Percentiles rank a stretch among this genome's conserved stretches.
Evolutionary conservation across 106 monocot genomes (phyloP).

Genomic region (Platanthera zijinensis): DNA sequence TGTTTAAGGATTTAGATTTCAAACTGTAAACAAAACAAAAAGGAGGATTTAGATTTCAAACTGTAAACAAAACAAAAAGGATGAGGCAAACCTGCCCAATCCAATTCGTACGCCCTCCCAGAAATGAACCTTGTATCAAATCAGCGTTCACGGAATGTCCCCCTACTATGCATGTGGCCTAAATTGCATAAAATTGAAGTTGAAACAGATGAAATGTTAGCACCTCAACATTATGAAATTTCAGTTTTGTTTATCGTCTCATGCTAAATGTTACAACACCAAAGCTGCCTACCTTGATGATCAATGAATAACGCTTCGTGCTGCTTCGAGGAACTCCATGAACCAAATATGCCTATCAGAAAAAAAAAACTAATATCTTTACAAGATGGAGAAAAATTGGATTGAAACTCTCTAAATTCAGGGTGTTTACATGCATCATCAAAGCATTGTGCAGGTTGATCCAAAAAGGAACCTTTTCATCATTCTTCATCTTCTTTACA

Average conservation of each 20-base stretch:
- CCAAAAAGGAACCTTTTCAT: slow-evolving; percentile 94
- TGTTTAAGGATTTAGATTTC: not conserved
- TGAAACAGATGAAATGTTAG: slow-evolving; percentile 11
- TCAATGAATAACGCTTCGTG: slow-evolving; percentile 40
- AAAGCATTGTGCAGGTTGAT: slow-evolving; percentile 91
- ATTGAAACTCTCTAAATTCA: not conserved
- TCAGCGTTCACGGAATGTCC: slow-evolving; percentile 56
- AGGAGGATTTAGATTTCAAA: too few relatives aligned
- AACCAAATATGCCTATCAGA: slow-evolving; percentile 58
- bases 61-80: not conserved
- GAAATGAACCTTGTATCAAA: slow-evolving; percentile 57
- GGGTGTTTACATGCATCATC: slow-evolving; percentile 83
- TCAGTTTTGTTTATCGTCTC: not conserved
- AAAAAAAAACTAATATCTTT: slow-evolving; percentile 7
- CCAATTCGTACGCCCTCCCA: slow-evolving; percentile 64
- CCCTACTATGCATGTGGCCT: slow-evolving; percentile 69
- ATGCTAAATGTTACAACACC: not conserved
- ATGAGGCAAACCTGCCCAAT: slow-evolving; percentile 57
- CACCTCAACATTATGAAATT: not conserved
- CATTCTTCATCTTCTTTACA: slow-evolving; percentile 58
- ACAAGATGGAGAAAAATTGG: not conserved
- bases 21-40: not conserved
- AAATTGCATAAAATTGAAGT: slow-evolving; percentile 2
- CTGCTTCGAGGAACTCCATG: slow-evolving; percentile 67
- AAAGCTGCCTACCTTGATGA: slow-evolving; percentile 47